Percentiles rank a stretch among this genome's conserved stretches.
Conservation (phyloP, 2,329 filamentous ascomycete genomes). For the Cercospora zeae-maydis region DNA sequence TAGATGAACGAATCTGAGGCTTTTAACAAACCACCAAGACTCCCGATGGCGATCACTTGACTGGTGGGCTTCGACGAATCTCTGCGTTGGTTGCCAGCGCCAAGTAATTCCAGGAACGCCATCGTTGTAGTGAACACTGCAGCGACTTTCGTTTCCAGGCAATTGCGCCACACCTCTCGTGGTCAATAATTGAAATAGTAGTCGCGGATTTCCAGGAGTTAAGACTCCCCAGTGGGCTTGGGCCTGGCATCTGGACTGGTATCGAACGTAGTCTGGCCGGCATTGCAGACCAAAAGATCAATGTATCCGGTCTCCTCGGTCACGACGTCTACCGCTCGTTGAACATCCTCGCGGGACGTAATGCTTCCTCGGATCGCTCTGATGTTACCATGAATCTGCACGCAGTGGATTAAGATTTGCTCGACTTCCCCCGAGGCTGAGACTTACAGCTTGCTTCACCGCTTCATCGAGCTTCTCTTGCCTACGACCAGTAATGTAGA, state of each 20-base stretch:
- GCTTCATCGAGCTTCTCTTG: slow-evolving; percentile 42
- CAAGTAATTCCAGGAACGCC: slow-evolving; percentile 46
- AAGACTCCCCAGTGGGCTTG: slow-evolving; percentile 33
- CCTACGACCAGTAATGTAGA: slow-evolving; percentile 47
- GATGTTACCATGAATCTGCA: slow-evolving; percentile 36
- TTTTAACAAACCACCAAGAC: slow-evolving; percentile 40
- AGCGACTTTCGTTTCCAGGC: slow-evolving; percentile 45
- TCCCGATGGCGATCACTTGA: slow-evolving; percentile 48
- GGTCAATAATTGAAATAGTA: slow-evolving; percentile 46
- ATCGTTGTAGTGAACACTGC: slow-evolving; percentile 45
- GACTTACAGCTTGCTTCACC: slow-evolving; percentile 33
- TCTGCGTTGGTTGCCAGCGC: slow-evolving; percentile 44
- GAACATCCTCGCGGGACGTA: slow-evolving; percentile 42
- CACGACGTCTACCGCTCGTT: slow-evolving; percentile 42
- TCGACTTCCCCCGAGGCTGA: neutral
- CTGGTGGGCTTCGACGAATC: slow-evolving; percentile 39
- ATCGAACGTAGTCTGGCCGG: slow-evolving; percentile 40
- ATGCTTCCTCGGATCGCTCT: slow-evolving; percentile 45
- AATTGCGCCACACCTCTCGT: slow-evolving; percentile 41
- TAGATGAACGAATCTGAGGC: slow-evolving; percentile 35
- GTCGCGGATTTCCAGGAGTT: slow-evolving; percentile 31
- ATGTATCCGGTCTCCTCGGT: slow-evolving; percentile 45
- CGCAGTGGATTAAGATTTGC: neutral
- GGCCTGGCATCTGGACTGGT: slow-evolving; percentile 40
- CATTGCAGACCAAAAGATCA: slow-evolving; percentile 53